Conservation (phyloP, 495 filamentous ascomycete species). For the Durotheca rogersii region DNA sequence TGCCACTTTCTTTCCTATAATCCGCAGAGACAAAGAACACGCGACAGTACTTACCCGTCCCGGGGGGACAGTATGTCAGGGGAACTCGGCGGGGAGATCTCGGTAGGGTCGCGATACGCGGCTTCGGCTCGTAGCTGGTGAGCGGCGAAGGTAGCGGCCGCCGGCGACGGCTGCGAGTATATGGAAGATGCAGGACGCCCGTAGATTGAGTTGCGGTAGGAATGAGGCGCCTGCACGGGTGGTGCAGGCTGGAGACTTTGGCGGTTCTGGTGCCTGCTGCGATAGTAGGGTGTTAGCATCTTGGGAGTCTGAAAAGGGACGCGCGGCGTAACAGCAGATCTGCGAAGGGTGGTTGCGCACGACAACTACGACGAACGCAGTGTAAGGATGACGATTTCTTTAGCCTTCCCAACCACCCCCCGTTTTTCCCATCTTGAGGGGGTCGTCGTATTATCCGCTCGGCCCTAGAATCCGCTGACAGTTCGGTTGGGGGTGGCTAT, state of each 20-base stretch:
- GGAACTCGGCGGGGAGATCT: conserved; percentile 53
- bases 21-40: conserved; percentile 13
- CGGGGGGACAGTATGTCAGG: conserved; percentile 40
- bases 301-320: conserved; percentile 4
- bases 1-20: background rate
- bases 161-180: conserved; percentile 40
- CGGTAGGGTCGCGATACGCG: conserved; percentile 37
- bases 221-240: conserved; percentile 36
- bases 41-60: conserved; percentile 34
- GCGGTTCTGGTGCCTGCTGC: conserved; percentile 23
- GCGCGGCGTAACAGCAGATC: conserved; percentile 5
- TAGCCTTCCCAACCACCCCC: conserved; percentile 8
- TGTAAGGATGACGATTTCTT: conserved; percentile 22
- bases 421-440: background rate
- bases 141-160: conserved; percentile 31
- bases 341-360: conserved; percentile 1
- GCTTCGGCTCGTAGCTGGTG: conserved; percentile 37
- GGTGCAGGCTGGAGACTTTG: conserved; percentile 24
- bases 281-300: conserved; percentile 29
- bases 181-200: conserved; percentile 43
- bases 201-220: conserved; percentile 35
- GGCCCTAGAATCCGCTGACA: conserved; percentile 12
- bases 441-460: conserved; percentile 8
- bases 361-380: conserved; percentile 10
- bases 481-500: conserved; percentile 3